phyloP scores from a whole-genome alignment of 2,329 filamentous ascomycete species.

The Corinectria fuckeliana region DNA sequence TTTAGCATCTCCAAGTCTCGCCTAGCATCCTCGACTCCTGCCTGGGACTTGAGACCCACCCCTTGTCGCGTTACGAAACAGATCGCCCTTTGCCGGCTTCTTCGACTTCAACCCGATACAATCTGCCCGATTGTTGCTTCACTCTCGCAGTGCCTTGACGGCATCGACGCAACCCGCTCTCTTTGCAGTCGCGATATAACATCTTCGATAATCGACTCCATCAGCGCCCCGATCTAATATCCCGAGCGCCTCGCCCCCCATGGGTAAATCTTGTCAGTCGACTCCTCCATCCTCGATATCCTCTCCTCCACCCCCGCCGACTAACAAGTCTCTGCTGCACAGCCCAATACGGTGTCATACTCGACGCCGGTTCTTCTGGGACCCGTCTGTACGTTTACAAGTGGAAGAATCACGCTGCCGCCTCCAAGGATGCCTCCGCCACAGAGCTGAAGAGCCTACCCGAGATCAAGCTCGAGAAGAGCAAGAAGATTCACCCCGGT shows the following conservation, averaged over 20 bases:
- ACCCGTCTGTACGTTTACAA: slow-evolving; percentile 93
- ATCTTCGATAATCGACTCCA: slow-evolving; percentile 5
- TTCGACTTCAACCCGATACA: slow-evolving; percentile 2
- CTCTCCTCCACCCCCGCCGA: slow-evolving; percentile 10
- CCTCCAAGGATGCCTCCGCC: slow-evolving; percentile 57
- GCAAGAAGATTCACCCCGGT: slow-evolving; percentile 91
- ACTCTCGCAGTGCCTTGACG: background rate
- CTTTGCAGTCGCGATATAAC: slow-evolving; percentile 7
- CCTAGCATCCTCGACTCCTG: slow-evolving; percentile 14
- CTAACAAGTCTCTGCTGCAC: slow-evolving; percentile 23
- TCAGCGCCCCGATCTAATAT: background rate
- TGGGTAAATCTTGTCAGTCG: slow-evolving; percentile 48
- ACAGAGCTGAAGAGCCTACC: slow-evolving; percentile 70
- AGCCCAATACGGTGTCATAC: slow-evolving; percentile 87
- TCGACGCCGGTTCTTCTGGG: slow-evolving; percentile 97
- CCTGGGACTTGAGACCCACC: slow-evolving; percentile 17
- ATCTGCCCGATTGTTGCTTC: background rate
- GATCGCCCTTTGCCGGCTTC: slow-evolving; percentile 8
- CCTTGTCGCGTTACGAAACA: slow-evolving; percentile 24
- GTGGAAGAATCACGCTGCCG: slow-evolving; percentile 81
- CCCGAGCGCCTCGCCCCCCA: slow-evolving; percentile 28
- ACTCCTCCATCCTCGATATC: background rate
- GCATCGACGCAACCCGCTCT: background rate
- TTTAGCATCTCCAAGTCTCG: slow-evolving; percentile 10
- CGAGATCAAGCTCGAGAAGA: slow-evolving; percentile 82